A percentile compares a stretch with the other conserved stretches of the same genome.
These are phyloP conservation scores for Gaeumannomyces sp. DNA, from an alignment of 2,329 filamentous ascomycete species.

Conservation along the genomic window DNA sequence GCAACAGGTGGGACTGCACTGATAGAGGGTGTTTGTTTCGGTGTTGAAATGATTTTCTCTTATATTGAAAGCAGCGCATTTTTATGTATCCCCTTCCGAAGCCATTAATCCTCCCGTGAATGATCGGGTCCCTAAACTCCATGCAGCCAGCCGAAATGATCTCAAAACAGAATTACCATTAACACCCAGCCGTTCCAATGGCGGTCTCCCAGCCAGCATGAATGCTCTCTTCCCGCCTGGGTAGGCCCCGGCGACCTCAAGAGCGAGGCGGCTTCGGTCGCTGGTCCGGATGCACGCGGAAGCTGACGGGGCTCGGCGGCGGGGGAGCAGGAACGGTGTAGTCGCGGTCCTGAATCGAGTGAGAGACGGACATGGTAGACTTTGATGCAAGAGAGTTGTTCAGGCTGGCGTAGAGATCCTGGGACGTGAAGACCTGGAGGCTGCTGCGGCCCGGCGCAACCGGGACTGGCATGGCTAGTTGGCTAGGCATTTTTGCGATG, in stretches of 20 bases:
- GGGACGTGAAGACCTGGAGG: conserved; percentile 37
- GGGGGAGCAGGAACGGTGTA: conserved; percentile 60
- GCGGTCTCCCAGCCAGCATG: background rate
- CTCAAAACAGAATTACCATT: background rate
- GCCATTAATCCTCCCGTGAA: background rate
- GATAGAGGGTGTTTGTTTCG: background rate
- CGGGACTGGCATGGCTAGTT: conserved; percentile 40
- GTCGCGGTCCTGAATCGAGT: conserved; percentile 49
- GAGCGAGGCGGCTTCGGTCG: conserved; percentile 37
- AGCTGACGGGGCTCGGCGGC: conserved; percentile 58
- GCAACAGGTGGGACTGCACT: background rate
- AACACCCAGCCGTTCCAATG: background rate
- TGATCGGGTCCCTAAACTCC: background rate
- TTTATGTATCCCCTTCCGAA: background rate
- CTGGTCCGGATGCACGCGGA: conserved; percentile 41
- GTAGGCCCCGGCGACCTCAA: conserved; percentile 11
- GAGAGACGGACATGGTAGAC: conserved; percentile 35
- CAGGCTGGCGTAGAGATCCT: conserved; percentile 49
- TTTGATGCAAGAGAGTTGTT: conserved; percentile 43
- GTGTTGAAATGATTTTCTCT: too few relatives aligned
- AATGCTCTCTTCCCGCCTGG: background rate
- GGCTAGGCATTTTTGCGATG: conserved; percentile 34
- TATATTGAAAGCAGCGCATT: background rate
- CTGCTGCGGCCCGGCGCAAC: conserved; percentile 41
- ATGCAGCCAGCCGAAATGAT: background rate